Conservation (phyloP, 2,329 filamentous ascomycete genomes). For the Aspergillus awamori region DNA sequence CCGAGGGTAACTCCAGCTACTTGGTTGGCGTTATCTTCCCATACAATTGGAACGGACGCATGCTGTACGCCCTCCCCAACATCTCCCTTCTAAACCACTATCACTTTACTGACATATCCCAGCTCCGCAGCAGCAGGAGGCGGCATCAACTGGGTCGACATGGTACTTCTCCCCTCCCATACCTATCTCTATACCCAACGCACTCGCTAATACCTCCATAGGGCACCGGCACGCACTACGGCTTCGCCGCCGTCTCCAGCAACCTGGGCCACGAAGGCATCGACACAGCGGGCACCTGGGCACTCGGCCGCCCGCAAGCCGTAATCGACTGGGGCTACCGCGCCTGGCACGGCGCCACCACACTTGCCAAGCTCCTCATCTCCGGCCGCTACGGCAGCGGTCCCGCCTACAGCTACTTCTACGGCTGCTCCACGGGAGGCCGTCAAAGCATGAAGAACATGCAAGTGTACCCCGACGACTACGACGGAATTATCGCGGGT, state of each 20-base stretch:
- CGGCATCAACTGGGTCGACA: constrained; percentile 1
- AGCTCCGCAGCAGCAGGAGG: neutral
- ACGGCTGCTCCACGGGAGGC: constrained; percentile 6
- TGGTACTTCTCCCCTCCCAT: neutral
- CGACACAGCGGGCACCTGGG: neutral
- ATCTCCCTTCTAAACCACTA: neutral
- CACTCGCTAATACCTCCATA: neutral
- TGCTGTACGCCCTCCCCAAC: neutral
- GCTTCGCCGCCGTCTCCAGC: neutral
- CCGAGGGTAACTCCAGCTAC: neutral
- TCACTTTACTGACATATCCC: neutral
- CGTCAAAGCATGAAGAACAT: constrained; percentile 3
- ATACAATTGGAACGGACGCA: neutral
- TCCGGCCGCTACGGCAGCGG: neutral
- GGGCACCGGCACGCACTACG: neutral
- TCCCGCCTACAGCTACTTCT: neutral
- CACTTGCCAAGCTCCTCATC: neutral
- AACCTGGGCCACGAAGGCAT: neutral
- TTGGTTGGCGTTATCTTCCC: neutral
- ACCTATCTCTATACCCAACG: neutral
- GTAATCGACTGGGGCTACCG: constrained; percentile 4
- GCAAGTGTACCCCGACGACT: constrained; percentile 4
- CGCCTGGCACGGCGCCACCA: neutral
- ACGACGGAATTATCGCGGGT: neutral
- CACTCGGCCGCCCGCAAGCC: neutral